phyloP scores from a whole-genome alignment of 2,329 filamentous ascomycete species.

The Didymellaceae sp. region DNA sequence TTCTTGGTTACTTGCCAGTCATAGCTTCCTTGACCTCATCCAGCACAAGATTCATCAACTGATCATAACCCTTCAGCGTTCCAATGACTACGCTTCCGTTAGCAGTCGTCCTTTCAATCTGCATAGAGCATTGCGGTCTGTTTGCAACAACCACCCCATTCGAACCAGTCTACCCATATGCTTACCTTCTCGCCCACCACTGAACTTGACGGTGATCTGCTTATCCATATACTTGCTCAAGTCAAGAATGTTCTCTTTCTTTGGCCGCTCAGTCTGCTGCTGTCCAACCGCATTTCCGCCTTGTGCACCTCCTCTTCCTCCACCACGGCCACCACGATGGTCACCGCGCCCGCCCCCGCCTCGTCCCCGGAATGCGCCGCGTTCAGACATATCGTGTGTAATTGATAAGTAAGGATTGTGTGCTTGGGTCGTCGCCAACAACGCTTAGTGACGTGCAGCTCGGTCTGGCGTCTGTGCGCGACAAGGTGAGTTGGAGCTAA shows the following conservation, averaged over 20 bases:
- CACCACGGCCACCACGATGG: slow-evolving; percentile 49
- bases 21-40: slow-evolving; percentile 92
- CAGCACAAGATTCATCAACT: slow-evolving; percentile 95
- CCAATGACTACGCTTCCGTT: slow-evolving; percentile 70
- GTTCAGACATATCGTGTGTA: slow-evolving; percentile 59
- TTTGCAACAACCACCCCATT: slow-evolving; percentile 1
- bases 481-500: slow-evolving; percentile 11
- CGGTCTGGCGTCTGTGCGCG: slow-evolving; percentile 9
- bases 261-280: slow-evolving; percentile 69
- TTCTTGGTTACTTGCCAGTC: slow-evolving; percentile 68
- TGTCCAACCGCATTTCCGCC: slow-evolving; percentile 36
- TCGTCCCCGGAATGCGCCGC: slow-evolving; percentile 59
- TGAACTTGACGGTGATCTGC: slow-evolving; percentile 94
- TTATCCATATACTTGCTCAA: slow-evolving; percentile 97
- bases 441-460: slow-evolving; percentile 34
- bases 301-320: slow-evolving; percentile 50
- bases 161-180: background rate
- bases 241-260: slow-evolving; percentile 99
- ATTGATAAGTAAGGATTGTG: slow-evolving; percentile 8
- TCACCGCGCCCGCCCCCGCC: slow-evolving; percentile 40
- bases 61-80: slow-evolving; percentile 92
- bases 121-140: background rate
- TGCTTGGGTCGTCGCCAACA: slow-evolving; percentile 14
- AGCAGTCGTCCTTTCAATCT: slow-evolving; percentile 1
- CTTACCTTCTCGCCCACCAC: slow-evolving; percentile 87